Conservation (phyloP, 139 green algal species). For the Coccomyxa sp. region DNA sequence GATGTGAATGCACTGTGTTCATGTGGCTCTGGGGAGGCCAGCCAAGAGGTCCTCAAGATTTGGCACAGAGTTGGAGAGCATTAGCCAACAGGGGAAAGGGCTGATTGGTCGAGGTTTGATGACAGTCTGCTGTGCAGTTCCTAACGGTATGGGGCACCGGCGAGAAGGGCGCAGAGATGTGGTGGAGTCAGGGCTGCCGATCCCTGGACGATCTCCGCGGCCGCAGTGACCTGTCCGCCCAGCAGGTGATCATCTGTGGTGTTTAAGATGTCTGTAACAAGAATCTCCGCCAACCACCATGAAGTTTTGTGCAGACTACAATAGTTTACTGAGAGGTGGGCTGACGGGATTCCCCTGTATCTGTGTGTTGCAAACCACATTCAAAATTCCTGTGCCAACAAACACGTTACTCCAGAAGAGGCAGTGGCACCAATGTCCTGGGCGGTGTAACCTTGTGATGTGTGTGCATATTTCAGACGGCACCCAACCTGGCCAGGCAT, state of each 20-base stretch:
- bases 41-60: too few relatives aligned
- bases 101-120: too few relatives aligned
- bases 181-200: slow-evolving; percentile 13
- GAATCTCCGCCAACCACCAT: too few relatives aligned
- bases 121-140: slow-evolving; percentile 8
- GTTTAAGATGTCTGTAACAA: background rate
- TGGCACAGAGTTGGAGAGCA: too few relatives aligned
- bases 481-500: slow-evolving; percentile 5
- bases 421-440: background rate
- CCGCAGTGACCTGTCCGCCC: slow-evolving; percentile 4
- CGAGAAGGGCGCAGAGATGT: slow-evolving; percentile 5
- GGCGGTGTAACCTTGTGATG: background rate
- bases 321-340: too few relatives aligned
- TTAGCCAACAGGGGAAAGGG: too few relatives aligned
- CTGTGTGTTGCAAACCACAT: background rate
- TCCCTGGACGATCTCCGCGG: slow-evolving; percentile 19
- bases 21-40: too few relatives aligned
- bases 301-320: too few relatives aligned
- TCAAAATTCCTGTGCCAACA: background rate
- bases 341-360: background rate
- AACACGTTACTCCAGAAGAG: background rate
- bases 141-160: slow-evolving; percentile 26
- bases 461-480: slow-evolving; percentile 4
- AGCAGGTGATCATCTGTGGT: background rate
- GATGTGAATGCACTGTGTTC: too few relatives aligned